Conservation (phyloP, 371 early-diverging fungal species). For the Circinella umbellata region DNA sequence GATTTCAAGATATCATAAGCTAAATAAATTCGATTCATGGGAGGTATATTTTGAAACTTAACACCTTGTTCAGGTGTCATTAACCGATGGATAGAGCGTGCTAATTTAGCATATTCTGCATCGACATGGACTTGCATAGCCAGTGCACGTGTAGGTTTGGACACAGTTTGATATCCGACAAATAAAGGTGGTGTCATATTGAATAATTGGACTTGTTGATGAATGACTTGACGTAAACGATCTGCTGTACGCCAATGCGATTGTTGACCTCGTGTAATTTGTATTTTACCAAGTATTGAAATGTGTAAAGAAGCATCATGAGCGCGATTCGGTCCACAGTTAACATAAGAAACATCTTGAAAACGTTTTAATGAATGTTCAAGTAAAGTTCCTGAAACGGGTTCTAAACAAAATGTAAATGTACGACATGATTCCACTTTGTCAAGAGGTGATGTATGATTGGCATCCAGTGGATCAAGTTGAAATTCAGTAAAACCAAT, state of each 20-base stretch:
- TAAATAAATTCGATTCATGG: conserved; percentile 17
- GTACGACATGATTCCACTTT: conserved; percentile 5
- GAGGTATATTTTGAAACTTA: conserved; percentile 1
- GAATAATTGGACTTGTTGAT: conserved; percentile 7
- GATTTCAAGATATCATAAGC: conserved; percentile 25
- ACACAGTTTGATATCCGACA: conserved; percentile 6
- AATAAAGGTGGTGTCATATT: conserved; percentile 11
- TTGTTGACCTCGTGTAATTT: conserved; percentile 17
- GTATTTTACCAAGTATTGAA: conserved; percentile 3
- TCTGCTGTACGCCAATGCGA: conserved; percentile 15
- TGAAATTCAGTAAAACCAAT: conserved; percentile 7
- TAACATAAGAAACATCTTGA: conserved; percentile 6
- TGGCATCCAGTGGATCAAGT: conserved; percentile 9
- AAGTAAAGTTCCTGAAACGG: neutral
- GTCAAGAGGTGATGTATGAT: conserved; percentile 4
- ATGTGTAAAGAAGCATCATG: conserved; percentile 9
- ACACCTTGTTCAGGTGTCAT: conserved; percentile 12
- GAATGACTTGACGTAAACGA: conserved; percentile 6
- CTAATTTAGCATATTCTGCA: conserved; percentile 5
- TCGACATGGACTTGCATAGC: conserved; percentile 5
- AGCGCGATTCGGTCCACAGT: conserved; percentile 7
- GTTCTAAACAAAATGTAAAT: conserved; percentile 7
- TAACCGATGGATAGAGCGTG: conserved; percentile 12
- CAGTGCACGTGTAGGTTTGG: conserved; percentile 1
- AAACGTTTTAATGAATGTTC: neutral